These are phyloP conservation scores for Neopestalotiopsis sp. DNA, from an alignment of 2,329 filamentous ascomycete species.

Conservation along the genomic window DNA sequence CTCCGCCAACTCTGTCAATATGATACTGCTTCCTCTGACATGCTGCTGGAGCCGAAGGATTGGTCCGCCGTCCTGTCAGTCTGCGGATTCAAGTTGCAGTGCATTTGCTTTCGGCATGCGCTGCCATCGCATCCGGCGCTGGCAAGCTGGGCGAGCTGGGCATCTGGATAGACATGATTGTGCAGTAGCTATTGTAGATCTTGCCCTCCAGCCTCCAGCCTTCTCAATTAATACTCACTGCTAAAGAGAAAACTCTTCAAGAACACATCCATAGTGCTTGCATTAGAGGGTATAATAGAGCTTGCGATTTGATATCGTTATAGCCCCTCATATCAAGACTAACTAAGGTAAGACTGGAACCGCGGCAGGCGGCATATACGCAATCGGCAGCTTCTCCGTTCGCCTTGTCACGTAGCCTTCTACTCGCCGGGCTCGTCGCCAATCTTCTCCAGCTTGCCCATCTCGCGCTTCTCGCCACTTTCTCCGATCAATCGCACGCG, in stretches of 20 bases:
- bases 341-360: constrained; percentile 20
- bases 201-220: not conserved
- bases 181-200: not conserved
- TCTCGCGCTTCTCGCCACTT: constrained; percentile 86
- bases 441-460: constrained; percentile 95
- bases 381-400: constrained; percentile 11
- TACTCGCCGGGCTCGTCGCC: constrained; percentile 74
- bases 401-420: constrained; percentile 26
- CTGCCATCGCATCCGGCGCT: constrained; percentile 2
- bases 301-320: constrained; percentile 15
- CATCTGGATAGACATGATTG: not conserved
- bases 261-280: not conserved
- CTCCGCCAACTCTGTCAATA: not conserved
- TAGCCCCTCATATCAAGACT: not conserved
- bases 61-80: constrained; percentile 4
- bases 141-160: not conserved
- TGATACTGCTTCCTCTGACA: not conserved
- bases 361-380: constrained; percentile 18
- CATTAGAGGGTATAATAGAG: constrained; percentile 18
- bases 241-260: not conserved
- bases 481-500: constrained; percentile 84
- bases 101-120: constrained; percentile 3
- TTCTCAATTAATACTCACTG: constrained; percentile 2
- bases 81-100: constrained; percentile 1
- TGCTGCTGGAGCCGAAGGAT: not conserved